Percentiles rank a stretch among this genome's conserved stretches.
Evolutionary conservation across 768 basidiomycete species (phyloP).

Genomic region (Collybiopsis luxurians): DNA sequence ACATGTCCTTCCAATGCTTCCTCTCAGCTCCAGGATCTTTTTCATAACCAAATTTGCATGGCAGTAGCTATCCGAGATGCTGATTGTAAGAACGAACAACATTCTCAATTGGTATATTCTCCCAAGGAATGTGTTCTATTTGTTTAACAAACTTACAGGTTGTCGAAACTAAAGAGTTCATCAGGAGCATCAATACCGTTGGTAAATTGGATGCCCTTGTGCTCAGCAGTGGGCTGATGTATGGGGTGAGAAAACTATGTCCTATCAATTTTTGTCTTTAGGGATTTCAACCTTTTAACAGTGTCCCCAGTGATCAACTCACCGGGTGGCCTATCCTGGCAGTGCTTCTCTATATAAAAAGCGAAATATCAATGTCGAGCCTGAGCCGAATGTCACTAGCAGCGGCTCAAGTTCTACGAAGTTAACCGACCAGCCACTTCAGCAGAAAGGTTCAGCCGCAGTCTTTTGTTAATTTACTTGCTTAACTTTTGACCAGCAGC

Average conservation of each 20-base stretch:
- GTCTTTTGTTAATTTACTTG: not conserved
- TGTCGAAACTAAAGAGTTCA: too few species aligned
- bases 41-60: not conserved
- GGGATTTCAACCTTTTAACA: not conserved
- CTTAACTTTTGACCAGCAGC: not conserved
- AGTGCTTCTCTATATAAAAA: not conserved
- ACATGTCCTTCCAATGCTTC: not conserved
- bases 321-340: not conserved
- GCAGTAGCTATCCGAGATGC: not conserved
- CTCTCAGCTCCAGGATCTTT: not conserved
- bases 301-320: not conserved
- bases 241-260: too few species aligned
- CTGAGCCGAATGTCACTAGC: not conserved
- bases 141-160: not conserved
- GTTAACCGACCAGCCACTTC: not conserved
- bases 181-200: too few species aligned
- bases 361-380: not conserved
- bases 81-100: not conserved
- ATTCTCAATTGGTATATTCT: not conserved
- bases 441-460: not conserved
- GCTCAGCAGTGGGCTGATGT: too few species aligned
- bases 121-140: not conserved
- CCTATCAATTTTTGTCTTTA: too few species aligned
- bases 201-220: too few species aligned
- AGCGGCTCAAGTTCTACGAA: not conserved